Conservation (phyloP, 1,284 basidiomycete genomes). For the Laetiporus sulphureus region DNA sequence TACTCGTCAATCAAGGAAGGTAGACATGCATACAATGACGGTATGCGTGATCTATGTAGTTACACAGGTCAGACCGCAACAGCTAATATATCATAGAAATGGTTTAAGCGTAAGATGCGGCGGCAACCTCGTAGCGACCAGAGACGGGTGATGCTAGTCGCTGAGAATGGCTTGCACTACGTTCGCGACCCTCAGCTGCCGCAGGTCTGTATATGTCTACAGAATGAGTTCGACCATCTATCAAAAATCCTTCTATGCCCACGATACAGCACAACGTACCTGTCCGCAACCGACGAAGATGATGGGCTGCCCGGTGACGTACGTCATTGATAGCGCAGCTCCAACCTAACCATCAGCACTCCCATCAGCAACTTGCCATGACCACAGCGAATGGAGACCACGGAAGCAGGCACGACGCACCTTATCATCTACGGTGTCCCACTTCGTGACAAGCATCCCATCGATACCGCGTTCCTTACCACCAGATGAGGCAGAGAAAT, state of each 20-base stretch:
- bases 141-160: constrained; percentile 44
- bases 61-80: too few relatives aligned
- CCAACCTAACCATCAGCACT: constrained; percentile 59
- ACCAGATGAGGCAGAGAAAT: constrained; percentile 72
- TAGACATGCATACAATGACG: too few relatives aligned
- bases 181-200: constrained; percentile 85
- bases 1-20: too few relatives aligned
- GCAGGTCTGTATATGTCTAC: constrained; percentile 90
- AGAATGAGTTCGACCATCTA: too few relatives aligned
- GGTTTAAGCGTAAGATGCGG: not conserved
- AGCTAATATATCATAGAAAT: too few relatives aligned
- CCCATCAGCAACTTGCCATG: constrained; percentile 1
- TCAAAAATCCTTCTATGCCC: too few relatives aligned
- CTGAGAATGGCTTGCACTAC: constrained; percentile 88
- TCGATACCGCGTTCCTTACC: constrained; percentile 85
- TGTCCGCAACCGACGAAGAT: constrained; percentile 95
- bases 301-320: constrained; percentile 94
- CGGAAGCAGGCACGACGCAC: constrained; percentile 29
- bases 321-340: constrained; percentile 94
- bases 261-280: too few relatives aligned
- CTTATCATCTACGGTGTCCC: constrained; percentile 95
- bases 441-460: constrained; percentile 95
- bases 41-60: too few relatives aligned
- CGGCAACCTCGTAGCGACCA: too few relatives aligned
- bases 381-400: constrained; percentile 10